Evolutionary conservation across 2,329 filamentous ascomycete genomes (phyloP).

Genomic region (Cercospora sesami): DNA sequence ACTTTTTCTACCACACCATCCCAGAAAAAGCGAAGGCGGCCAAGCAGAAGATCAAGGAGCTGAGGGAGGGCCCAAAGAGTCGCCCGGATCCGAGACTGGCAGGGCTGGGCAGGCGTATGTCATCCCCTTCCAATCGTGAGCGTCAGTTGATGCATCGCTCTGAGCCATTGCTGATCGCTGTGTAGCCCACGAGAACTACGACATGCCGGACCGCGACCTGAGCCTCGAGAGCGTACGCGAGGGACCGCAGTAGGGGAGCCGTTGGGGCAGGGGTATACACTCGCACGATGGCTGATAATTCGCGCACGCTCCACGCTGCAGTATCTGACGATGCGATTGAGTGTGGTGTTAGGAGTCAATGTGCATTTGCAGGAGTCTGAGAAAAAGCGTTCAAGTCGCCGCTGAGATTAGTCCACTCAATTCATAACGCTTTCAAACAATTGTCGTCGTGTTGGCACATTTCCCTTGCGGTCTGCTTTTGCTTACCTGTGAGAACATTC

Average conservation of each 20-base stretch:
- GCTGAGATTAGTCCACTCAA: not conserved
- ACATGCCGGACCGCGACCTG: not conserved
- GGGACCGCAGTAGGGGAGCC: not conserved
- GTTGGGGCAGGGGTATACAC: not conserved
- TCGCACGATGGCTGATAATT: not conserved
- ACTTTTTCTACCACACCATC: not conserved
- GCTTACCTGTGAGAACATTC: not conserved
- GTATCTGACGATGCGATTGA: not conserved
- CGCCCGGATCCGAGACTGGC: not conserved
- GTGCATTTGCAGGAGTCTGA: not conserved
- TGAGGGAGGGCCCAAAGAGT: not conserved
- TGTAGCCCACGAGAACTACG: conserved; percentile 3
- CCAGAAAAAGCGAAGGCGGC: not conserved
- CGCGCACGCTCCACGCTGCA: not conserved
- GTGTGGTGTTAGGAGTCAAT: not conserved
- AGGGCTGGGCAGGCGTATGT: not conserved
- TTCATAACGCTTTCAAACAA: not conserved
- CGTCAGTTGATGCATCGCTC: not conserved
- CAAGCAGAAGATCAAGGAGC: not conserved
- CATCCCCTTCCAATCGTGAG: not conserved
- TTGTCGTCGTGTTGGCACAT: not conserved
- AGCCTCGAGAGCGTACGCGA: not conserved
- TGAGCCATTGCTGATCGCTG: not conserved
- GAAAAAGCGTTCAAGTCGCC: not conserved
- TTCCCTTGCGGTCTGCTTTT: not conserved